A percentile compares a stretch with the other conserved stretches of the same genome.
Conservation (phyloP, 768 basidiomycete species). For the Dioszegia aurantiaca region DNA sequence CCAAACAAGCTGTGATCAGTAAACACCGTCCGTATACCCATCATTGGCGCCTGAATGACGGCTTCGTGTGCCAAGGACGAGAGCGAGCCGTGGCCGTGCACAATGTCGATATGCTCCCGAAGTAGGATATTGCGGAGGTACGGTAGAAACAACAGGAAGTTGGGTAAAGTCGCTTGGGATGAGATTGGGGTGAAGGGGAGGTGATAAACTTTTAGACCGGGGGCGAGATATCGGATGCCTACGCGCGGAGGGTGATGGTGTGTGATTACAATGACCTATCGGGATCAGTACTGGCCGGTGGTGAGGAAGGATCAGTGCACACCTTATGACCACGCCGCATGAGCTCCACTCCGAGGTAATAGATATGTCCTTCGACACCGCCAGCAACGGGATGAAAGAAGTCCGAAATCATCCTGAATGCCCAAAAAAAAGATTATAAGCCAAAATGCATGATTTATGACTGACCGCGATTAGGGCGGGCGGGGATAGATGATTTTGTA, state of each 20-base stretch:
- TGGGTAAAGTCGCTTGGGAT: conserved; percentile 88
- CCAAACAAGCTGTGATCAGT: conserved; percentile 97
- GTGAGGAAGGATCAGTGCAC: conserved; percentile 21
- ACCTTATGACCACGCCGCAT: conserved; percentile 82
- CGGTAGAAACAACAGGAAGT: conserved; percentile 87
- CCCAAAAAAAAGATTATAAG: conserved; percentile 26
- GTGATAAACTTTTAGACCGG: conserved; percentile 81
- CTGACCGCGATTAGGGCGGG: too few species aligned
- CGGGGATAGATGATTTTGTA: too few species aligned
- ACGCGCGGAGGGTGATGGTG: conserved; percentile 83
- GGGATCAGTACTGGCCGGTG: not conserved
- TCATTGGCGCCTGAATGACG: conserved; percentile 79
- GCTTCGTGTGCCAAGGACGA: conserved; percentile 89
- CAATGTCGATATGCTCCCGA: conserved; percentile 76
- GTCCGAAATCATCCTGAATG: conserved; percentile 82
- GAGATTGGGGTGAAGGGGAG: conserved; percentile 79
- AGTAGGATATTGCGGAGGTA: conserved; percentile 85
- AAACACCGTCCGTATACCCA: conserved; percentile 80
- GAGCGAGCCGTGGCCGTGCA: conserved; percentile 89
- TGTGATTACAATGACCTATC: conserved; percentile 86
- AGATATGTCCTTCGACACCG: conserved; percentile 95
- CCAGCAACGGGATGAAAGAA: conserved; percentile 94
- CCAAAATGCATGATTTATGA: conserved; percentile 34
- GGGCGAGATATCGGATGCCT: conserved; percentile 80
- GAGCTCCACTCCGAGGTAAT: conserved; percentile 80